Evolutionary conservation across 176 grass and related monocot species (phyloP).

Genomic region (Hordeum vulgare): MorexV3_pseudomolecules_assembly NC_058524.1:14508008-14508507

Average conservation of each 20-base stretch:
- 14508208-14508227: neutral
- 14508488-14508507: neutral
- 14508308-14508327: slow-evolving; percentile 1
- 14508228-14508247: neutral
- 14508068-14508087: slow-evolving; percentile 36
- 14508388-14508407: neutral
- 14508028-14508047: slow-evolving; percentile 41
- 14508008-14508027: slow-evolving; percentile 45
- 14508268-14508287: neutral
- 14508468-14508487: neutral
- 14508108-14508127: slow-evolving; percentile 4
- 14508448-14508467: neutral
- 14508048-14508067: slow-evolving; percentile 41
- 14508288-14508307: neutral
- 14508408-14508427: neutral
- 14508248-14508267: neutral
- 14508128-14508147: slow-evolving; percentile 1
- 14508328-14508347: neutral
- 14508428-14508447: neutral
- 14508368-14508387: neutral
- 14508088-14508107: slow-evolving; percentile 16
- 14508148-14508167: neutral
- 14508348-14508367: neutral
- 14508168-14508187: neutral
- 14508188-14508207: neutral